A percentile compares a stretch with the other conserved stretches of the same genome.
phyloP scores from a whole-genome alignment of 2,329 filamentous ascomycete genomes.

The Fusarium sp. region DNA sequence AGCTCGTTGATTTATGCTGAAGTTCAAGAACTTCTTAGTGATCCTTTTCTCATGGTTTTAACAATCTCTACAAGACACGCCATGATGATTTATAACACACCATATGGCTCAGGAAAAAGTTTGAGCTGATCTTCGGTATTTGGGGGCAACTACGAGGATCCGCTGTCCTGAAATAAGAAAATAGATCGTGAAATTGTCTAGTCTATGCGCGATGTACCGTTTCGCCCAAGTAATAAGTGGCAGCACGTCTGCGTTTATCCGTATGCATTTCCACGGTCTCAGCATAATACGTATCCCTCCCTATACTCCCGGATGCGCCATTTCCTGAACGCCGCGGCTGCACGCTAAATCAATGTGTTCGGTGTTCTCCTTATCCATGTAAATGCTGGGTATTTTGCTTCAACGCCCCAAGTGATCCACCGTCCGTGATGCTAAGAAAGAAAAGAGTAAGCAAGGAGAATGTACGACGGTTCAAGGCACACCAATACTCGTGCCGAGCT shows the following conservation, averaged over 20 bases:
- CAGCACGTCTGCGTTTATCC: constrained; percentile 1
- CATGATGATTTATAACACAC: neutral
- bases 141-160: neutral
- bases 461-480: neutral
- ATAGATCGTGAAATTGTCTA: constrained; percentile 12
- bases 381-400: constrained; percentile 46
- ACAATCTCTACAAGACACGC: neutral
- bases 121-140: neutral
- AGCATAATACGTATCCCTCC: constrained; percentile 8
- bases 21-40: neutral
- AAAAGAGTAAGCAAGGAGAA: constrained; percentile 3
- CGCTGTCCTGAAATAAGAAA: neutral
- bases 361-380: constrained; percentile 40
- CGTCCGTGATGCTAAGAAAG: constrained; percentile 22
- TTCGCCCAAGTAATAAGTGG: constrained; percentile 14
- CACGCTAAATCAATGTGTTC: constrained; percentile 34
- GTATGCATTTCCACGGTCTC: neutral
- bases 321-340: constrained; percentile 18
- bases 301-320: constrained; percentile 42
- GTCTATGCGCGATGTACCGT: constrained; percentile 27
- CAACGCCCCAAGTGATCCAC: constrained; percentile 27
- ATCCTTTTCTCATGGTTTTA: neutral
- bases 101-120: neutral
- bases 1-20: neutral
- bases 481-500: neutral